Conservation (phyloP, 2,329 filamentous ascomycete genomes). For the Helminthosporium solani region DNA sequence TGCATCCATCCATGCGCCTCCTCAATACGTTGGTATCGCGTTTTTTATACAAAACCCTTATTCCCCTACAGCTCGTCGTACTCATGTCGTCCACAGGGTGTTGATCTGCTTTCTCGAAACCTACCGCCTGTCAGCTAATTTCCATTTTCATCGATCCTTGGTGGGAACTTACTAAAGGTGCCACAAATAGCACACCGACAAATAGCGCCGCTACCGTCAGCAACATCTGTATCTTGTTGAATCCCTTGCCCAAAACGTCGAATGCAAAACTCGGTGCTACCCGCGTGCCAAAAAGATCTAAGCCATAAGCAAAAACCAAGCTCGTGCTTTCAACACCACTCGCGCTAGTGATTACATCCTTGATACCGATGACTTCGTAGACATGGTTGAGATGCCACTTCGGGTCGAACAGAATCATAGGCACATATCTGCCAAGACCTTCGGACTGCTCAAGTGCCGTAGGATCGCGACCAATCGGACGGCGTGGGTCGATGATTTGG, state of each 20-base stretch:
- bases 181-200: constrained; percentile 73
- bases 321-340: constrained; percentile 89
- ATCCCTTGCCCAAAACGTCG: constrained; percentile 88
- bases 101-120: constrained; percentile 67
- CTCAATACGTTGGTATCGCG: neutral
- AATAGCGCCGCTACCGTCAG: constrained; percentile 79
- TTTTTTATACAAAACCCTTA: neutral
- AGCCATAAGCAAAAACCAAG: constrained; percentile 81
- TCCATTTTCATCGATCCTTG: neutral
- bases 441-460: constrained; percentile 79
- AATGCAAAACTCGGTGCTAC: constrained; percentile 87
- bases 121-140: constrained; percentile 30
- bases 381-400: constrained; percentile 78
- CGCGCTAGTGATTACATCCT: constrained; percentile 70
- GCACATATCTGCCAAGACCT: constrained; percentile 73
- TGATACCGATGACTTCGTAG: constrained; percentile 75
- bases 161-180: constrained; percentile 69
- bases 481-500: constrained; percentile 76
- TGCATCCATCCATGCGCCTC: neutral
- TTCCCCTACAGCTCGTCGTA: neutral
- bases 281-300: constrained; percentile 85
- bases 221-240: constrained; percentile 85
- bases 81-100: constrained; percentile 55
- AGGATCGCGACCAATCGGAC: constrained; percentile 81
- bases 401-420: constrained; percentile 79